Evolutionary conservation across 139 green algal species (phyloP).

Genomic region (Coelastrella sp.): DNA sequence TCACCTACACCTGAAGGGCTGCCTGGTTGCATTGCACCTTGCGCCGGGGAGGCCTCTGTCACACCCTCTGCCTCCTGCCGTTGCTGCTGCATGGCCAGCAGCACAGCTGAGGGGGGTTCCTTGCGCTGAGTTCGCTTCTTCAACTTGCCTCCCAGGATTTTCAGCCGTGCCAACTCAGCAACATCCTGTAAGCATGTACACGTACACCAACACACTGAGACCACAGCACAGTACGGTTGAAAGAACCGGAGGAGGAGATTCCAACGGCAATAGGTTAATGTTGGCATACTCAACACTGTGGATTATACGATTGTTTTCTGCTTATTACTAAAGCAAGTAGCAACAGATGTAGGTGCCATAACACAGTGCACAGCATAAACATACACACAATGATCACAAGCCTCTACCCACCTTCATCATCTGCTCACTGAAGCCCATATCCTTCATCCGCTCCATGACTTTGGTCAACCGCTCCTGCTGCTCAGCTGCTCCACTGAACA

Average conservation of each 20-base stretch:
- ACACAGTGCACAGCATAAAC: neutral
- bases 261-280: too few species aligned
- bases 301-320: too few species aligned
- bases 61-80: conserved; percentile 34
- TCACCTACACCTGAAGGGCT: conserved; percentile 4
- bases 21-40: neutral
- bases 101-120: conserved; percentile 45
- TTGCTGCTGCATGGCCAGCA: conserved; percentile 53
- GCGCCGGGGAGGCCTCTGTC: neutral
- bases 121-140: conserved; percentile 56
- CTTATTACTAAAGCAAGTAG: too few species aligned
- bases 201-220: neutral
- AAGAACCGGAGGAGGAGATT: too few species aligned
- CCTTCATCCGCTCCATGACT: conserved; percentile 53
- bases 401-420: conserved; percentile 49
- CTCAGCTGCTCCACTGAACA: conserved; percentile 53
- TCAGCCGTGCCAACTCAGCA: conserved; percentile 69
- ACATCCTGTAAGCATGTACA: conserved; percentile 63
- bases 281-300: too few species aligned
- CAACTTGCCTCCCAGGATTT: conserved; percentile 73
- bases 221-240: neutral
- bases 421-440: conserved; percentile 57
- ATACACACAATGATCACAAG: neutral
- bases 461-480: conserved; percentile 47
- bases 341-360: too few species aligned